Evolutionary conservation across 148 eudicot species (phyloP), one percentile per base, ranked within the genome.

Genomic region (Heliamphora exappendiculata): DNA sequence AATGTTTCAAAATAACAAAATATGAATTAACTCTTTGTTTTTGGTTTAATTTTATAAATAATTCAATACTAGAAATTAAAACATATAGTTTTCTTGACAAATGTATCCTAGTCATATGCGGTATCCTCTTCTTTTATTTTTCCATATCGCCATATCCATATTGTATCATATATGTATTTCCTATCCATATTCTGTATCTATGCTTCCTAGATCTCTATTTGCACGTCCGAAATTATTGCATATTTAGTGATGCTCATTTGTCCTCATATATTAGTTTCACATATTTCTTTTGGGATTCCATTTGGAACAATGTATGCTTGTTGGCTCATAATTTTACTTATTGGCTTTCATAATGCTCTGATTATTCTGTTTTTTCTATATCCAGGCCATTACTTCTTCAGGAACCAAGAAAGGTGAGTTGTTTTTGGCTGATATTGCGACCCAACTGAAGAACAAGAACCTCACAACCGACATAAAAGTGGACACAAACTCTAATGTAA

Each of bases 381-480:
- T 77, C n/a, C 84, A 90, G 97, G 91, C 89, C 31, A 86, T 92
- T 75, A 90, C 97, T 77, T 83, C 97, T 41, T 82, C 88, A 17
- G 97, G 90, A 37, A 81, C 81, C 24, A 92, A 82, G 77, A 92
- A 89, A 85, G 94, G 90, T 10, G 97, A 87, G 2, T 64, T 81
- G 33, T 80, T 88, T 50, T 69, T 87, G 86, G 97, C 89, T n/a
- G 94, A 92, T 82, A 86, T 92, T 50, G 80, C 86, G 70, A 84
- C 97, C 44, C 86, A 90, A 83, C 78, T 89, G 81, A 67, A 78
- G 24, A 92, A 87, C 85, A 92, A 92, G 83, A 90, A 92, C 76
- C 80, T 89, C 65, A 90, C 91, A 19, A 89, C 94, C n/a, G 94
- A 92, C 80, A 75, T 92, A 66, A 92, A 92, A 87, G 90, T 92